Percentiles rank a stretch among this genome's conserved stretches.
phyloP scores from a whole-genome alignment of 2,329 filamentous ascomycete species.

The Pestalotiopsis sp. region DNA sequence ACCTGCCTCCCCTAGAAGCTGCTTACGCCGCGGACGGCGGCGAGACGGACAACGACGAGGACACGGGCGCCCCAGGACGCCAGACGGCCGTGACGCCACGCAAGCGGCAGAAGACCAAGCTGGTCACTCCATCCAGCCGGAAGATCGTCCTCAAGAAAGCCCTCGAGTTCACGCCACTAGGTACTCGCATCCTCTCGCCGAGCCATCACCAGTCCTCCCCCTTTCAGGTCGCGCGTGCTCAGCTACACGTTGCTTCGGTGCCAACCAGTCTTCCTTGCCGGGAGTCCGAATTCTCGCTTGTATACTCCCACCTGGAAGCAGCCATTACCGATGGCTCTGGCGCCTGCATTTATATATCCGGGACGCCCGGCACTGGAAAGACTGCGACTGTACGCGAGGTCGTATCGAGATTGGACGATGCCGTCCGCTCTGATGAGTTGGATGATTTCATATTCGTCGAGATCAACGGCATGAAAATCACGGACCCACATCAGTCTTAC shows the following conservation, averaged over 20 bases:
- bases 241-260: slow-evolving; percentile 91
- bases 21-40: slow-evolving; percentile 33
- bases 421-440: slow-evolving; percentile 85
- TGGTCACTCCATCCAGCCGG: slow-evolving; percentile 45
- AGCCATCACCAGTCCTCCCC: slow-evolving; percentile 78
- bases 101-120: slow-evolving; percentile 56
- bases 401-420: slow-evolving; percentile 83
- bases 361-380: slow-evolving; percentile 97
- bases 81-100: slow-evolving; percentile 51
- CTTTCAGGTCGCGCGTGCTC: slow-evolving; percentile 86
- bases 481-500: slow-evolving; percentile 96
- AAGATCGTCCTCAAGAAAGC: slow-evolving; percentile 78
- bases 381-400: slow-evolving; percentile 97
- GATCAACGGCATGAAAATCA: slow-evolving; percentile 99
- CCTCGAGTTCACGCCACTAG: slow-evolving; percentile 93
- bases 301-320: slow-evolving; percentile 91
- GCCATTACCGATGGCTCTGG: slow-evolving; percentile 93
- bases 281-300: slow-evolving; percentile 86
- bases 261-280: slow-evolving; percentile 88
- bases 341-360: slow-evolving; percentile 97
- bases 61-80: slow-evolving; percentile 33
- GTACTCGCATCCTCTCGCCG: slow-evolving; percentile 80
- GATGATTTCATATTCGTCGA: slow-evolving; percentile 99
- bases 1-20: slow-evolving; percentile 31
- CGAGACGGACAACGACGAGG: slow-evolving; percentile 23